phyloP scores from a whole-genome alignment of 768 basidiomycete species.

The Mycena albidolilacea region DNA sequence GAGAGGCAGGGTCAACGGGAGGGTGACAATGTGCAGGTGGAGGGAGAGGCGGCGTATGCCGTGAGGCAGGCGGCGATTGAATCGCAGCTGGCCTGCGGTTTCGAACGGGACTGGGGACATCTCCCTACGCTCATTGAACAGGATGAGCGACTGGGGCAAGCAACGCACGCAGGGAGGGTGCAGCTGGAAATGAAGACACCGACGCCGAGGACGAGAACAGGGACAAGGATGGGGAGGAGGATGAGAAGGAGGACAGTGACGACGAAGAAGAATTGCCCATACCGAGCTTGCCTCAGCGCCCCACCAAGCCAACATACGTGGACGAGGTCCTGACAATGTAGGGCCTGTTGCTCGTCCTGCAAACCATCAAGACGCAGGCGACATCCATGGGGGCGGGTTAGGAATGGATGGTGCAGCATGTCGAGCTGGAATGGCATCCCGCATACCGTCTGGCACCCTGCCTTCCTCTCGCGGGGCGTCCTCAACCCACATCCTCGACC shows the following conservation, averaged over 20 bases:
- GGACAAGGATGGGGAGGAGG: background rate
- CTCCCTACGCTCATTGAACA: background rate
- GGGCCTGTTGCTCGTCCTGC: too few species aligned
- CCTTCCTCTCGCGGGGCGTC: too few species aligned
- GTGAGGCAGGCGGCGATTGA: slow-evolving; percentile 24
- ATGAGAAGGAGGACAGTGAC: background rate
- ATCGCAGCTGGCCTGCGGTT: background rate
- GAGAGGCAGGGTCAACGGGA: background rate
- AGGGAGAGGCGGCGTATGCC: slow-evolving; percentile 33
- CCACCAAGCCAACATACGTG: background rate
- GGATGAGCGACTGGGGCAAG: background rate
- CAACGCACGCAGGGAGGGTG: background rate
- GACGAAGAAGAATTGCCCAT: background rate
- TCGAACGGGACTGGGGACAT: background rate
- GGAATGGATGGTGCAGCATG: too few species aligned
- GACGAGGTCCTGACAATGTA: background rate
- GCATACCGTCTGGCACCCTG: too few species aligned
- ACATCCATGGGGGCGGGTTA: too few species aligned
- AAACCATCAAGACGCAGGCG: too few species aligned
- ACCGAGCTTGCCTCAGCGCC: background rate
- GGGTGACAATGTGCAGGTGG: background rate
- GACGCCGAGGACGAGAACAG: background rate
- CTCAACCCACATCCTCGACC: too few species aligned
- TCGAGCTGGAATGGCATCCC: too few species aligned
- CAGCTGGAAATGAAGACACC: too few species aligned